Evolutionary conservation across 257 asterid genomes (phyloP).

Genomic region (Rhazya stricta): DNA sequence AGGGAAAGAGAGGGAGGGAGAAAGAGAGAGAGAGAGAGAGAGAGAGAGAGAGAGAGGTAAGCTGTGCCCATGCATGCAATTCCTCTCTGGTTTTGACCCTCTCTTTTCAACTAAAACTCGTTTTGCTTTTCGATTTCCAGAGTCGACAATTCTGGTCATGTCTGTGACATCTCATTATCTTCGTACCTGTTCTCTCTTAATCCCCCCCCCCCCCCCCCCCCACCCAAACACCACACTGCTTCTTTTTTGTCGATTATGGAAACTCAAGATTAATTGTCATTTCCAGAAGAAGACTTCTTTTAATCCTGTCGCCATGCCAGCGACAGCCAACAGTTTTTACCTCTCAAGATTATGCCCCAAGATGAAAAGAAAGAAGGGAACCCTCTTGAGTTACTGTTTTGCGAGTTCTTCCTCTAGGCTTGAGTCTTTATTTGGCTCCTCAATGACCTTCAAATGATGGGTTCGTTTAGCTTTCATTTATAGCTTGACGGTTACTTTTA

Average conservation of each 20-base stretch:
- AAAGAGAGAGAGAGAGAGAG: neutral
- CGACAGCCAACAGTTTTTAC: neutral
- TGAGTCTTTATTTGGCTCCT: neutral
- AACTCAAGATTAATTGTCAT: conserved; percentile 9
- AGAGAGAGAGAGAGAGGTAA: neutral
- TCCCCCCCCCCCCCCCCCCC: no score
- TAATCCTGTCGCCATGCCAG: neutral
- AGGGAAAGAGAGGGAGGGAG: neutral
- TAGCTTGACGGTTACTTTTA: no score
- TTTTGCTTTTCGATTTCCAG: conserved; percentile 12
- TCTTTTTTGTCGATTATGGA: conserved; percentile 6
- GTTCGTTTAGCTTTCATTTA: no score
- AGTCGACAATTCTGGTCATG: conserved; percentile 6
- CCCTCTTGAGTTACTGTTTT: neutral
- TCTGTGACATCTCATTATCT: neutral
- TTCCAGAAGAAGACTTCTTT: conserved; percentile 11
- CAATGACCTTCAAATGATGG: no score
- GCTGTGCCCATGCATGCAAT: conserved; percentile 15
- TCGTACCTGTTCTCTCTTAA: neutral
- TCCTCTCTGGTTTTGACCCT: conserved; percentile 11
- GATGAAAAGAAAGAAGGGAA: neutral
- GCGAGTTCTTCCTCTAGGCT: neutral
- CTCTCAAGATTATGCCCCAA: neutral
- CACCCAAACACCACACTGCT: no score
- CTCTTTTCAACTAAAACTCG: neutral